A percentile compares a stretch with the other conserved stretches of the same genome.
These are phyloP conservation scores for Solanum chiquidenum DNA, from an alignment of 257 asterid species.

Conservation along the genomic window DNA sequence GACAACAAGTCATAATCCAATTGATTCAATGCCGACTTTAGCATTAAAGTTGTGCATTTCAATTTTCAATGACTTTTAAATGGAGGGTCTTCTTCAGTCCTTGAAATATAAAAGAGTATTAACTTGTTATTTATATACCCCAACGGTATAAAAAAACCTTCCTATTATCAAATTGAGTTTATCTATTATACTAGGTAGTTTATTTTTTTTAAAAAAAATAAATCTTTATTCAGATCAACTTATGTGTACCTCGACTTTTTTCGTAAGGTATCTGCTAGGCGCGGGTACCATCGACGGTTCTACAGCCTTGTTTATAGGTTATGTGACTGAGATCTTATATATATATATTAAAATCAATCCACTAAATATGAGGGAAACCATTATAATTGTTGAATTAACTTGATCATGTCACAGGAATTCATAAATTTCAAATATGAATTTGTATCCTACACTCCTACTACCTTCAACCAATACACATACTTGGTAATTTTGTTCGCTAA, in stretches of 20 bases:
- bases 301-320: neutral
- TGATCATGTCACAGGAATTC: neutral
- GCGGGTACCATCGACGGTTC: neutral
- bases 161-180: neutral
- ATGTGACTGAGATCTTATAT: neutral
- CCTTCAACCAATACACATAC: neutral
- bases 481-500: neutral
- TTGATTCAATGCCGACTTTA: neutral
- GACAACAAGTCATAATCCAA: neutral
- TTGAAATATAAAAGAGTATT: neutral
- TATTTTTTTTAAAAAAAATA: neutral
- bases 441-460: neutral
- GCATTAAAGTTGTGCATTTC: neutral
- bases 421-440: neutral
- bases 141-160: neutral
- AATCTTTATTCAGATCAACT: fast-evolving
- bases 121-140: neutral
- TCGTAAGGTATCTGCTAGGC: neutral
- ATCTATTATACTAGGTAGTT: neutral
- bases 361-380: neutral
- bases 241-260: neutral
- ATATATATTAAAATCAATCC: neutral
- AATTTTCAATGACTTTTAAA: neutral
- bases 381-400: neutral
- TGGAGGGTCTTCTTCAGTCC: neutral